Conservation (phyloP, 768 basidiomycete species). For the Rhizopogon vulgaris region DNA sequence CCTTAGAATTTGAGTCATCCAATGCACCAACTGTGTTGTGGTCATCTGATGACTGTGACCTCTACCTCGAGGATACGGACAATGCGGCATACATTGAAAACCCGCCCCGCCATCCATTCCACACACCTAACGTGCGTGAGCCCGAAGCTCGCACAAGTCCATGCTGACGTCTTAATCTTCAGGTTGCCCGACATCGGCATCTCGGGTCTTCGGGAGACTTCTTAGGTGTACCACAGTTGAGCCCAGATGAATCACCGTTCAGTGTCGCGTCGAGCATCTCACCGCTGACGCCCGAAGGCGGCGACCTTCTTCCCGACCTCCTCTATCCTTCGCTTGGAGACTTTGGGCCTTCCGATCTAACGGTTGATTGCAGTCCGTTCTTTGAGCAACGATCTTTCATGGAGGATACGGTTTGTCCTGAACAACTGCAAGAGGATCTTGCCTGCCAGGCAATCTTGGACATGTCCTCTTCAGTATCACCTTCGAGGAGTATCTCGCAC, state of each 20-base stretch:
- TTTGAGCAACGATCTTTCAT: background rate
- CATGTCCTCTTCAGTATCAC: background rate
- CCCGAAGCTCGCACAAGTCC: background rate
- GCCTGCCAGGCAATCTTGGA: background rate
- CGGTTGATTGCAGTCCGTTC: background rate
- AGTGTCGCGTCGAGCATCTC: slow-evolving; percentile 18
- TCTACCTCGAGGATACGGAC: background rate
- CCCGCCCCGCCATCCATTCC: too few species aligned
- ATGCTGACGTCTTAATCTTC: background rate
- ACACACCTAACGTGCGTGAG: background rate
- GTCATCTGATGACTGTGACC: background rate
- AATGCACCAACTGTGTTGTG: background rate
- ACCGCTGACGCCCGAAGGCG: slow-evolving; percentile 12
- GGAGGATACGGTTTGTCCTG: background rate
- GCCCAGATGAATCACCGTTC: slow-evolving; percentile 19
- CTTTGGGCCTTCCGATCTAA: background rate
- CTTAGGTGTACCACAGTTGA: slow-evolving; percentile 9
- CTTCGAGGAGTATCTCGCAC: background rate
- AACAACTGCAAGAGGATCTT: slow-evolving; percentile 14
- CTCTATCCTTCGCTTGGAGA: background rate
- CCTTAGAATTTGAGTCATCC: background rate
- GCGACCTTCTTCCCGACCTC: background rate
- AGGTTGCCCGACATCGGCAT: background rate
- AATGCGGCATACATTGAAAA: background rate
- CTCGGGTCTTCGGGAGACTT: background rate